Base-by-base conservation (phyloP, 768 basidiomycete genomes). In the Mycena kentingensis region DNA sequence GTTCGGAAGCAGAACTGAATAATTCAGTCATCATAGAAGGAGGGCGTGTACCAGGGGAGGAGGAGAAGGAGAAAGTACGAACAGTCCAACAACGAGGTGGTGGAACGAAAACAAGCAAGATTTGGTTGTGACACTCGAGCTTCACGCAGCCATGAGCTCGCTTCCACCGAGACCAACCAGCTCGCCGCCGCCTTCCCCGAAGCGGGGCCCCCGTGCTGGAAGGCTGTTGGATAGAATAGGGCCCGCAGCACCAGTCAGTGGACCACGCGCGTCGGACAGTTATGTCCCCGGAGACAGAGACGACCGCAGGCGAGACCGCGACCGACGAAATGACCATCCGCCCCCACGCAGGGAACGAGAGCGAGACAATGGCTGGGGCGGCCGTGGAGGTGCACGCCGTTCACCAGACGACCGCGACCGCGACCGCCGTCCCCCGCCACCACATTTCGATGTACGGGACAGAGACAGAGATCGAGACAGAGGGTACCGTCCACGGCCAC, bases 1-100 rank as follows among this genome's bases (percentile, higher is more conserved):
- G 56, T 87, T 87, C 86, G 85, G 86, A 87, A 88, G 86, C 86
- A 88, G 85, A 88, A 88, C 85, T 85, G 84, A 84, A 72, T 71
- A 66, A 60, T 58, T 58, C 55, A 62, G 70, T 80, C 83, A 84
- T 80, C 80, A 76, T 58, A 63, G 39, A 67, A n/a, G n/a, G n/a
- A n/a, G n/a, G n/a, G n/a, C n/a, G n/a, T n/a, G n/a, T n/a, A n/a
- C n/a, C n/a, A n/a, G n/a, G n/a, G n/a, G n/a, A n/a, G n/a, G n/a
- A n/a, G n/a, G n/a, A n/a, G n/a, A n/a, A n/a, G n/a, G n/a, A n/a
- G n/a, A n/a, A n/a, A n/a, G n/a, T n/a, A n/a, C n/a, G n/a, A n/a
- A n/a, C n/a, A n/a, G n/a, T n/a, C n/a, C n/a, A n/a, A n/a, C n/a
- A n/a, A n/a, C n/a, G n/a, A n/a, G n/a, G n/a, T n/a, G n/a, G n/a